Evolutionary conservation across 495 filamentous ascomycete species (phyloP).

Genomic region (Articulospora tetracladia): DNA sequence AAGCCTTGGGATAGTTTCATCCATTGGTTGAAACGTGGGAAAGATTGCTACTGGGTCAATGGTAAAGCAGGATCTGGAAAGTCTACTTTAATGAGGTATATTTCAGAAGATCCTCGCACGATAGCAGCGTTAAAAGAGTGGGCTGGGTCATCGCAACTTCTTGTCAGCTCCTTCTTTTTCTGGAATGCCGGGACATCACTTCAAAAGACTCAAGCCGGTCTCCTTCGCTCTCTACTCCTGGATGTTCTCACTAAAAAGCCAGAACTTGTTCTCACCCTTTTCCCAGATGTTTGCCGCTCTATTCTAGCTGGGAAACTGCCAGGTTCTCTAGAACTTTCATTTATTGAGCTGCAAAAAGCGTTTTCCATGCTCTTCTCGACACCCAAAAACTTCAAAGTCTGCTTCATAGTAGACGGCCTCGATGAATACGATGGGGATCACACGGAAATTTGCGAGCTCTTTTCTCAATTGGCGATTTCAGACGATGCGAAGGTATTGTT

Average conservation of each 20-base stretch:
- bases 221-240: slow-evolving; percentile 37
- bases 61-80: slow-evolving; percentile 25
- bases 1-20: slow-evolving; percentile 23
- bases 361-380: background rate
- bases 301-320: background rate
- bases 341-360: background rate
- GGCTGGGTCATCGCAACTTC: background rate
- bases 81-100: slow-evolving; percentile 33
- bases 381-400: slow-evolving; percentile 6
- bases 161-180: slow-evolving; percentile 30
- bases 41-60: slow-evolving; percentile 34
- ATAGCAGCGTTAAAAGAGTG: background rate
- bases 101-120: slow-evolving; percentile 35
- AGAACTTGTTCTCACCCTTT: slow-evolving; percentile 2
- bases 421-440: slow-evolving; percentile 9
- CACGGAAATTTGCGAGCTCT: background rate
- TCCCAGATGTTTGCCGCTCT: slow-evolving; percentile 2
- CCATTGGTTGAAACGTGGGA: slow-evolving; percentile 28
- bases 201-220: slow-evolving; percentile 38
- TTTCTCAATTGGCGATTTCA: slow-evolving; percentile 8
- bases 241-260: slow-evolving; percentile 27
- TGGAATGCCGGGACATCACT: slow-evolving; percentile 34
- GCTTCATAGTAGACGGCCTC: slow-evolving; percentile 16
- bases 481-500: background rate
- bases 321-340: background rate